Conservation (phyloP, 768 basidiomycete species). For the Auricularia sp. region DNA sequence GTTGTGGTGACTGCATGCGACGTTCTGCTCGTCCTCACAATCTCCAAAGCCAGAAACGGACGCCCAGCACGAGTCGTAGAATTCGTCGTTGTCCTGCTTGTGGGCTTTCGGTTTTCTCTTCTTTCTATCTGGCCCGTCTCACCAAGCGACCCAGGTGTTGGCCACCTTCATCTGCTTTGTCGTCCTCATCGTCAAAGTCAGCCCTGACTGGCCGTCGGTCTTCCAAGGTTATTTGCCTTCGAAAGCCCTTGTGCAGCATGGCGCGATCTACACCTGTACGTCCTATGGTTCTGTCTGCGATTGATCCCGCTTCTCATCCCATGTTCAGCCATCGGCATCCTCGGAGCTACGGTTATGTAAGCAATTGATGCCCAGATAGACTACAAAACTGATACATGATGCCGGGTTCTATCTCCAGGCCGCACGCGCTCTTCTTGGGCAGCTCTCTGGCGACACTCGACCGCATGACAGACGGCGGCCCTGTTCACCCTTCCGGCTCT, state of each 20-base stretch:
- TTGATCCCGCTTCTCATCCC: not conserved
- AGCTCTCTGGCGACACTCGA: slow-evolving; percentile 80
- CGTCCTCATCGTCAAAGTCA: slow-evolving; percentile 61
- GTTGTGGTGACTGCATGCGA: slow-evolving; percentile 61
- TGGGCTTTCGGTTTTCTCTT: not conserved
- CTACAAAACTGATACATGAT: too few species aligned
- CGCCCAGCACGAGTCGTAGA: not conserved
- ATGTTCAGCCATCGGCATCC: slow-evolving; percentile 51
- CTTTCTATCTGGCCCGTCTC: not conserved
- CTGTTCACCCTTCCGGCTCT: not conserved
- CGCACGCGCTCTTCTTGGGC: slow-evolving; percentile 82
- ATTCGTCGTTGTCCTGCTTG: not conserved
- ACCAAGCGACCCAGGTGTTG: slow-evolving; percentile 36
- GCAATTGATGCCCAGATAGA: not conserved
- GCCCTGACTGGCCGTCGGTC: slow-evolving; percentile 60
- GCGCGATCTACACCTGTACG: slow-evolving; percentile 59
- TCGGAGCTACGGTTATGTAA: slow-evolving; percentile 73
- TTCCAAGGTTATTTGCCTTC: slow-evolving; percentile 75
- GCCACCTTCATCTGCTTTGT: slow-evolving; percentile 71
- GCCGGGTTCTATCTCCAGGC: slow-evolving; percentile 26
- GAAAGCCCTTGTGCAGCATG: slow-evolving; percentile 46
- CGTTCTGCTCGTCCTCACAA: slow-evolving; percentile 52
- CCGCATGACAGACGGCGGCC: slow-evolving; percentile 31
- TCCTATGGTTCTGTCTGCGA: slow-evolving; percentile 1
- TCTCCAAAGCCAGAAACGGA: not conserved